Percentiles rank a stretch among this genome's conserved stretches.
Conservation (phyloP, 2,329 filamentous ascomycete species). For the Microdochium paspali region DNA sequence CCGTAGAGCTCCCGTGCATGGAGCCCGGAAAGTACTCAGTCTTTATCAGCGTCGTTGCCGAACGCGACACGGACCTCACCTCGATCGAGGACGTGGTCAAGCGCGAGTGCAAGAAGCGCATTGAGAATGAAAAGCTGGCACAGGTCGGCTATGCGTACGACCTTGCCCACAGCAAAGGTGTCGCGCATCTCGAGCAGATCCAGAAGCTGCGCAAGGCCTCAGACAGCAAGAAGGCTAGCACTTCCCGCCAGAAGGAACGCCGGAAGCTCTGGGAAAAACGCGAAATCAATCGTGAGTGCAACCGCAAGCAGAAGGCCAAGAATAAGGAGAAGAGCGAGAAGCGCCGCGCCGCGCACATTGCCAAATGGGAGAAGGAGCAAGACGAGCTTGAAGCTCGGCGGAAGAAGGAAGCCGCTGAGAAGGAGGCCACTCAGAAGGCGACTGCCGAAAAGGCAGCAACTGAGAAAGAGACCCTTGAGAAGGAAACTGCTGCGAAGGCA, state of each 20-base stretch:
- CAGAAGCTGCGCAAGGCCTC: conserved; percentile 38
- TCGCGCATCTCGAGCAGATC: conserved; percentile 39
- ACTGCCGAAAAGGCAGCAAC: conserved; percentile 7
- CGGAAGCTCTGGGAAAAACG: conserved; percentile 40
- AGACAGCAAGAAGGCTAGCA: conserved; percentile 37
- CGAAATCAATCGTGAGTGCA: conserved; percentile 25
- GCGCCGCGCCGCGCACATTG: conserved; percentile 21
- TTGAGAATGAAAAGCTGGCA: conserved; percentile 48
- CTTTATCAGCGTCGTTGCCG: conserved; percentile 44
- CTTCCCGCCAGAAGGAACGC: conserved; percentile 32
- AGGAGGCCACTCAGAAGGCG: conserved; percentile 7
- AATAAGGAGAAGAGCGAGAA: conserved; percentile 26
- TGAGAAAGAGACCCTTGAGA: conserved; percentile 8
- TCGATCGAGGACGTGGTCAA: conserved; percentile 50
- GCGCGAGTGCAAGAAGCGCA: conserved; percentile 33
- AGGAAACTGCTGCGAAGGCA: conserved; percentile 14
- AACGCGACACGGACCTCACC: conserved; percentile 28
- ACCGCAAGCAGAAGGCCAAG: conserved; percentile 27
- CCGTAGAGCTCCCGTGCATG: conserved; percentile 46
- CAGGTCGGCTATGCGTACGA: conserved; percentile 51
- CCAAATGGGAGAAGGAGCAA: conserved; percentile 28
- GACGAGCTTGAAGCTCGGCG: conserved; percentile 12
- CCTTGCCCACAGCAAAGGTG: conserved; percentile 49
- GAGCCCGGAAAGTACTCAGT: conserved; percentile 47
- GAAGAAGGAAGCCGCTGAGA: conserved; percentile 4